Evolutionary conservation across 192 early-diverging fungal genomes (phyloP).

Genomic region (Neocallimastix lanati): DNA sequence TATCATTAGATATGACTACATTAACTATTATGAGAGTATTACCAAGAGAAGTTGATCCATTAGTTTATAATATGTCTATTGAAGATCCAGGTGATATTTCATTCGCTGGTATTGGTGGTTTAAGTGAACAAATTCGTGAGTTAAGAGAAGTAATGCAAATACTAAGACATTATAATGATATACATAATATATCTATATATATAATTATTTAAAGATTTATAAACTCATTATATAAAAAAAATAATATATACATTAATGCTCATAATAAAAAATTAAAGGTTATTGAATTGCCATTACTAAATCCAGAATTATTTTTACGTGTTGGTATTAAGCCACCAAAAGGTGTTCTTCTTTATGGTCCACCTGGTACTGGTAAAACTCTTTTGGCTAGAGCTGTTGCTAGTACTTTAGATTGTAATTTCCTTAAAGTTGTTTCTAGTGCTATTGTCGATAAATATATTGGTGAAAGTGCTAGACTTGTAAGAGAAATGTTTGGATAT

Average conservation of each 20-base stretch:
- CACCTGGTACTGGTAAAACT: slow-evolving; percentile 97
- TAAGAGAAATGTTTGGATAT: slow-evolving; percentile 96
- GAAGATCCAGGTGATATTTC: slow-evolving; percentile 89
- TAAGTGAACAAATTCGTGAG: slow-evolving; percentile 92
- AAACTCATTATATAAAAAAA: too few relatives aligned
- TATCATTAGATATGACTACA: slow-evolving; percentile 98
- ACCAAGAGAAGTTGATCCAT: slow-evolving; percentile 93
- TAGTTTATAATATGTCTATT: slow-evolving; percentile 98
- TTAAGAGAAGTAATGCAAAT: slow-evolving; percentile 51
- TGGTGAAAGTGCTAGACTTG: slow-evolving; percentile 89
- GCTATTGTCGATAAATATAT: slow-evolving; percentile 99
- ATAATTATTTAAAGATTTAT: too few relatives aligned
- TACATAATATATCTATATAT: too few relatives aligned
- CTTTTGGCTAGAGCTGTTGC: slow-evolving; percentile 93
- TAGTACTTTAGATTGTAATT: slow-evolving; percentile 91
- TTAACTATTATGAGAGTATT: slow-evolving; percentile 99
- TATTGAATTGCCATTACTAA: slow-evolving; percentile 95
- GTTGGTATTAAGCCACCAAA: slow-evolving; percentile 98
- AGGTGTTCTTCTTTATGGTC: slow-evolving; percentile 76
- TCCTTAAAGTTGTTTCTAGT: slow-evolving; percentile 93
- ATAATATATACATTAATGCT: too few relatives aligned
- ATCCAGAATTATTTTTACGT: slow-evolving; percentile 92
- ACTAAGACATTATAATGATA: too few relatives aligned
- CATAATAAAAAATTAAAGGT: slow-evolving; percentile 7
- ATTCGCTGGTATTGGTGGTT: slow-evolving; percentile 94